Evolutionary conservation across 176 grass and related monocot species (phyloP), one percentile per base, ranked within the genome.

Genomic region (Hyparrhenia diplandra): DNA sequence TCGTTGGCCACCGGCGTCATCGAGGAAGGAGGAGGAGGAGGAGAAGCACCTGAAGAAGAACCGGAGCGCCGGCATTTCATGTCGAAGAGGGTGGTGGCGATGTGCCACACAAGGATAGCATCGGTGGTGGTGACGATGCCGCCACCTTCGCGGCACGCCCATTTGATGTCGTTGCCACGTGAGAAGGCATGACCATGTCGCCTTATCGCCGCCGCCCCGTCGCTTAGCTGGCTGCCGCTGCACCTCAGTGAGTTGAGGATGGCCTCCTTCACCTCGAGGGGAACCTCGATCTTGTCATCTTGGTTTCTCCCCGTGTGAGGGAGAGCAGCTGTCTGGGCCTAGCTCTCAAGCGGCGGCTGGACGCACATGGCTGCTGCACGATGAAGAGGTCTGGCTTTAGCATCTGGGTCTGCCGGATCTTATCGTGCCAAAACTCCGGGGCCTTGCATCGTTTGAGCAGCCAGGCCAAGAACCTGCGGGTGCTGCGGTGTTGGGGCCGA

Each of bases 81-180:
- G 25, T 73, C 28, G 31, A 73, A 54, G 17, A 73, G 71, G 29
- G 29, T 54, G 7, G 46, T 73, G 45, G 72, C 72, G 32, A 75
- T n/a, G 29, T 55, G 16, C 72, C 72, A 75, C 5, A 75, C 30
- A 8, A 75, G 47, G 31, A 75, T 55, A 34, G 20, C 8, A 4
- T 75, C 47, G 18, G 49, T 75, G 51, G 20, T 75, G 20, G 72
- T 58, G 30, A 18, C 4, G 31, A 36, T 11, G 2, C 13, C 30
- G 13, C 13, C 68, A 13, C 40, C 58, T 10, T 60, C 35, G 5
- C 35, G 6, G 20, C 72, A 75, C 12, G 49, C 72, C 72, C 72
- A 58, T 1, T 30, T 57, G 72, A 58, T 23, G 30, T 16, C 21
- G 13, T 73, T 24, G 57, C n/a, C n/a, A n/a, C n/a, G n/a, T n/a